Evolutionary conservation across 2,329 filamentous ascomycete species (phyloP).

Genomic region (Neophaeococcomyces aloes): DNA sequence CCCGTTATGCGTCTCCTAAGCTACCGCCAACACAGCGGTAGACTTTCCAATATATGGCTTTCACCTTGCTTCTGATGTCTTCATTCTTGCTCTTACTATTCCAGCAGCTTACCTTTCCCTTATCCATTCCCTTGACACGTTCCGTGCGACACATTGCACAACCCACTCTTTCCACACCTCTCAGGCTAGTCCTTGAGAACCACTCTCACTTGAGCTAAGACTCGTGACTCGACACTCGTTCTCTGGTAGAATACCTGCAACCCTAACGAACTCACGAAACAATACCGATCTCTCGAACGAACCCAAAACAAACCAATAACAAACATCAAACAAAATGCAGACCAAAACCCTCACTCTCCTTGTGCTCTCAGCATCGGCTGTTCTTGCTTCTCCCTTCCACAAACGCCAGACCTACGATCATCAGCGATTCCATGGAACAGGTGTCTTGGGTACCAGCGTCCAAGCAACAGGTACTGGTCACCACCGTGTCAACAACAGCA

Average conservation of each 20-base stretch:
- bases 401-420: constrained; percentile 13
- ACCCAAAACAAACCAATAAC: background rate
- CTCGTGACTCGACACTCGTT: constrained; percentile 16
- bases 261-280: constrained; percentile 7
- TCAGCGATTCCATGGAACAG: constrained; percentile 15
- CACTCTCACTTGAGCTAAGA: constrained; percentile 20
- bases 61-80: constrained; percentile 12
- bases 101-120: constrained; percentile 16
- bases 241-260: constrained; percentile 8
- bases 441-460: background rate
- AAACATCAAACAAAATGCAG: constrained; percentile 18
- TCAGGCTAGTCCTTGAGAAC: constrained; percentile 21
- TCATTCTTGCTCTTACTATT: constrained; percentile 9
- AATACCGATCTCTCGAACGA: background rate
- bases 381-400: constrained; percentile 16
- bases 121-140: constrained; percentile 22
- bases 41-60: constrained; percentile 14
- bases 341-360: constrained; percentile 17
- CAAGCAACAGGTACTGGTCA: constrained; percentile 3
- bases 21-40: background rate
- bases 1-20: constrained; percentile 4
- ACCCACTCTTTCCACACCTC: constrained; percentile 16
- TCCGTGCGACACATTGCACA: constrained; percentile 23
- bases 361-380: constrained; percentile 18
- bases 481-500: constrained; percentile 5